Base-by-base conservation (phyloP, 352 stramenopile species). In the Proteromonas lacertae region DNA sequence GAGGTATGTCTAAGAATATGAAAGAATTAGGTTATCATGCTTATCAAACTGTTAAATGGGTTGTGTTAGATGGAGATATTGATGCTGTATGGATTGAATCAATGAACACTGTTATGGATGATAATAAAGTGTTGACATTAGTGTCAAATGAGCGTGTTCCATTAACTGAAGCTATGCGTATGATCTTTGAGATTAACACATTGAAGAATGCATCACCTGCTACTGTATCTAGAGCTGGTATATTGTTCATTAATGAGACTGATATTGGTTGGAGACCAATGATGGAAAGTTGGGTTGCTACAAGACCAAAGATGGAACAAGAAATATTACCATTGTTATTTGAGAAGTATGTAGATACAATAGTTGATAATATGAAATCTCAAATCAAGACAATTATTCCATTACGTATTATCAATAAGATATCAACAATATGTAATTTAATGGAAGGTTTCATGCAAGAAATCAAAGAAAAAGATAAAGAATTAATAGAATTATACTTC, bases 351-450 rank as follows among this genome's bases (percentile, higher is more conserved):
- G 51, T 46, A 4, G 60, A 62, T 2, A 60, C 78, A n/a, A 66
- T 81, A 37, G 32, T 47, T 0, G 40, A 52, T 28, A 56, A 61
- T 6, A 56, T 65, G 16, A 59, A 79, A 5, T 62, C 59, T 2
- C 44, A 77, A 36, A 63, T 79, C 43, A 62, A 76, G 47, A 20
- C 44, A 46, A 14, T 62, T 50, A 35, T 59, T 21, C 32, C 25
- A 14, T 17, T 42, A 10, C 35, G 35, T 36, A 8, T 42, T 8
- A 10, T 42, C 20, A 48, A 89, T 57, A 79, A 89, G 46, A 75
- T 92, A 6, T 79, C 67, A 22, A 92, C 77, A 1, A 65, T 92
- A 18, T 82, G 84, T 40, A 92, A 91, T 47, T 52, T 93, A 20
- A 55, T 93, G 3, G 80, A 93, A 50, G 76, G 72, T 0, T 53